Conservation (phyloP, 2,329 filamentous ascomycete genomes). For the Bretziella fagacearum region DNA sequence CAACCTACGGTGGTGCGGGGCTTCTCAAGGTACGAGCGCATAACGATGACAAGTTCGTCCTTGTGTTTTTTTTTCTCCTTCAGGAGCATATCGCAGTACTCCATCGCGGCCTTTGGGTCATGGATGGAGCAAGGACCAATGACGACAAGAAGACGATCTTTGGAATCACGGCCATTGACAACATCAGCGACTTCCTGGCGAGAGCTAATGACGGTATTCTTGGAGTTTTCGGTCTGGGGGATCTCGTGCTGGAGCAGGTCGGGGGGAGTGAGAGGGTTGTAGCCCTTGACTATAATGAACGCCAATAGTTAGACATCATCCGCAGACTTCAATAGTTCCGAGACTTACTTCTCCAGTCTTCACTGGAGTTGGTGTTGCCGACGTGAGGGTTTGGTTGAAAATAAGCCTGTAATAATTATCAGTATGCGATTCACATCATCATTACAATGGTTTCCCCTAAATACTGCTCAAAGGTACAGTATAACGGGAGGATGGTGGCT, state of each 20-base stretch:
- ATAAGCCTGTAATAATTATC: conserved; percentile 9
- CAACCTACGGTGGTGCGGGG: conserved; percentile 93
- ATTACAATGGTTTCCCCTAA: not conserved
- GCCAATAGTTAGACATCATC: not conserved
- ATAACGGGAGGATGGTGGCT: too few species aligned
- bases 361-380: conserved; percentile 54
- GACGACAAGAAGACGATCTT: conserved; percentile 50
- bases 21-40: conserved; percentile 98
- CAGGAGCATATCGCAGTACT: conserved; percentile 77
- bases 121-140: conserved; percentile 96
- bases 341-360: conserved; percentile 68
- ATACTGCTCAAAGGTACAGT: not conserved
- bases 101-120: conserved; percentile 75
- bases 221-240: conserved; percentile 46
- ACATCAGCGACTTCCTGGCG: conserved; percentile 54
- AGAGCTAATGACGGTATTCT: conserved; percentile 54
- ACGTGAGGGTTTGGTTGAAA: conserved; percentile 31
- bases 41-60: conserved; percentile 81
- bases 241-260: conserved; percentile 76
- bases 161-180: conserved; percentile 54
- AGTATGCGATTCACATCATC: not conserved
- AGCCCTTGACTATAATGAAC: conserved; percentile 68
- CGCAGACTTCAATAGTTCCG: too few species aligned
- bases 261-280: conserved; percentile 84
- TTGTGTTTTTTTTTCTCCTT: conserved; percentile 74